Conservation (phyloP, 2,329 filamentous ascomycete species). For the Talaromyces funiculosus region DNA sequence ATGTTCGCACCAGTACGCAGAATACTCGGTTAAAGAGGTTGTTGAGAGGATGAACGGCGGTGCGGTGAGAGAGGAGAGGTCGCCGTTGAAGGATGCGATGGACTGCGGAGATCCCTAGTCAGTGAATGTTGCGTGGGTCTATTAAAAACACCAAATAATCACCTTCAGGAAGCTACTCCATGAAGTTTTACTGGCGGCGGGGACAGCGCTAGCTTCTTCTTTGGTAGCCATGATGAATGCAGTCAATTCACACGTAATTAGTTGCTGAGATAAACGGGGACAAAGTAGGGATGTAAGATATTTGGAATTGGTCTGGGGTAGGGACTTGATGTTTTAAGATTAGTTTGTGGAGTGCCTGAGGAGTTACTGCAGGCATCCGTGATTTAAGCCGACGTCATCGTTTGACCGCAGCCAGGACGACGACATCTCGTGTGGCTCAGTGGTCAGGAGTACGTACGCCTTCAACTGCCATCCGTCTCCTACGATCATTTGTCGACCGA, state of each 20-base stretch:
- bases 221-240: conserved; percentile 9
- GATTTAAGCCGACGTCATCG: conserved; percentile 6
- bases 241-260: neutral
- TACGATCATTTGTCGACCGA: neutral
- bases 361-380: neutral
- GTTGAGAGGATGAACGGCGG: conserved; percentile 77
- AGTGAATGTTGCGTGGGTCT: neutral
- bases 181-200: conserved; percentile 8
- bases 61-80: conserved; percentile 72
- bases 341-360: neutral
- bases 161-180: conserved; percentile 15
- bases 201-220: conserved; percentile 10
- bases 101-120: conserved; percentile 39
- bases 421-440: neutral
- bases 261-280: too few relatives aligned
- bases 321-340: neutral
- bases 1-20: conserved; percentile 76
- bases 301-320: neutral
- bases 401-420: neutral
- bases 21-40: conserved; percentile 74
- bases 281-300: neutral
- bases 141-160: neutral
- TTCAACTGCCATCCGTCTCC: neutral
- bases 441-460: neutral
- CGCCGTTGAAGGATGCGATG: conserved; percentile 75